Evolutionary conservation across 305 asterid species (phyloP), one percentile per base, ranked within the genome.

Genomic region (Fraxinus nigra): DNA sequence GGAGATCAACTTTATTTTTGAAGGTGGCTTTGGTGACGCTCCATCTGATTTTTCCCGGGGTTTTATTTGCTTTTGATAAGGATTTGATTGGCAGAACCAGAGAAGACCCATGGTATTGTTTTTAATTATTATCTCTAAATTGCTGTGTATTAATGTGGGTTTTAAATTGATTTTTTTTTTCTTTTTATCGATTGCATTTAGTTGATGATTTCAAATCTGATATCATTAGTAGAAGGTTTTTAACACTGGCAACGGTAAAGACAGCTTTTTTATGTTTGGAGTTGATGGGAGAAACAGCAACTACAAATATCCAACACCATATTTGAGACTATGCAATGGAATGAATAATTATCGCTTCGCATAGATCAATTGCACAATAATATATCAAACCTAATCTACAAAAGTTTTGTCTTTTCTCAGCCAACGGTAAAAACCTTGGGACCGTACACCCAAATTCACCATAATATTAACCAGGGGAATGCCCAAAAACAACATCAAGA

Each of bases 1-100:
- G 95, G 86, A 89, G 99, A 91, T 92, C 98, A 78, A 88, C 94
- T 72, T 82, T 92, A 37, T 85, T 88, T 56, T 87, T 96, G 90
- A 93, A 89, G 86, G 76, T 89, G 61, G 91, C 95, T 48, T 83
- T 96, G 91, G 97, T 96, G 85, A 18, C 84, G 78, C 92, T 96
- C 89, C 99, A 96, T 91, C 86, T 96, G 82, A 83, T 91, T 34
- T 90, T 81, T 56, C 87, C 84, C 14, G 97, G 94, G 37, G 87
- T 89, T 79, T 77, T 96, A 24, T 88, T 94, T 76, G 32, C 89
- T 78, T 88, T 93, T 48, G 97, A 94, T 87, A 38, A 79, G 83
- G 94, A 90, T 87, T 90, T 94, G 89, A 88, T 94, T 80, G 89
- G 79, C 82, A 91, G 87, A 87, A 87, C 95, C 59, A 84, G 80